phyloP scores from a whole-genome alignment of 139 green algal species.

The Chlorella sp. region DNA sequence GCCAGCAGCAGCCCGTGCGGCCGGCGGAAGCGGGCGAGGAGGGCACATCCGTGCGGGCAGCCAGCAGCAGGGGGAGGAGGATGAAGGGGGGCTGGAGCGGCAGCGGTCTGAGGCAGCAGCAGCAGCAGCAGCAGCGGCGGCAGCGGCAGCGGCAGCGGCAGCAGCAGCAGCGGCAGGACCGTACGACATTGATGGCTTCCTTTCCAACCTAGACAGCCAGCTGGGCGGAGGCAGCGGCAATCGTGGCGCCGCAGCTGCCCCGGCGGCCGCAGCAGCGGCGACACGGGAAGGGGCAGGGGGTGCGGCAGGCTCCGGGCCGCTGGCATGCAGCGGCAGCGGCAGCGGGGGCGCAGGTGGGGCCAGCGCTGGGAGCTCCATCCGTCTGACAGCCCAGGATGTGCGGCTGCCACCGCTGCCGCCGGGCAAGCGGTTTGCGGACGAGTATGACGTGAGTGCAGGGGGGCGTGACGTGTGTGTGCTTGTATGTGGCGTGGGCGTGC shows the following conservation, averaged over 20 bases:
- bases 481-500: not conserved
- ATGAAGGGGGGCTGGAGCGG: too few relatives aligned
- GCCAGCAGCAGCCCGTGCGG: not conserved
- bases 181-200: not conserved
- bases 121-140: constrained; percentile 1
- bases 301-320: not conserved
- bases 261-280: not conserved
- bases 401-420: constrained; percentile 65
- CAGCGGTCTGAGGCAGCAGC: not conserved
- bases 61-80: not conserved
- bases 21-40: not conserved
- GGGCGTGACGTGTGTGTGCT: not conserved
- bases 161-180: not conserved
- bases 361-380: not conserved
- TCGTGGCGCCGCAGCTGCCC: not conserved
- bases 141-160: not conserved
- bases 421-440: constrained; percentile 54
- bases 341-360: not conserved
- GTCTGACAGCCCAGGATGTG: constrained; percentile 3
- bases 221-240: not conserved
- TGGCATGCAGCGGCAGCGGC: not conserved
- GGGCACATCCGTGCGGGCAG: constrained; percentile 13
- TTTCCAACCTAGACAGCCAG: not conserved
- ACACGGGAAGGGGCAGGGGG: not conserved
- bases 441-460: constrained; percentile 53